A percentile compares a stretch with the other conserved stretches of the same genome.
Evolutionary conservation across 2,329 filamentous ascomycete genomes (phyloP).

Genomic region (Phaeosphaeria sp.): DNA sequence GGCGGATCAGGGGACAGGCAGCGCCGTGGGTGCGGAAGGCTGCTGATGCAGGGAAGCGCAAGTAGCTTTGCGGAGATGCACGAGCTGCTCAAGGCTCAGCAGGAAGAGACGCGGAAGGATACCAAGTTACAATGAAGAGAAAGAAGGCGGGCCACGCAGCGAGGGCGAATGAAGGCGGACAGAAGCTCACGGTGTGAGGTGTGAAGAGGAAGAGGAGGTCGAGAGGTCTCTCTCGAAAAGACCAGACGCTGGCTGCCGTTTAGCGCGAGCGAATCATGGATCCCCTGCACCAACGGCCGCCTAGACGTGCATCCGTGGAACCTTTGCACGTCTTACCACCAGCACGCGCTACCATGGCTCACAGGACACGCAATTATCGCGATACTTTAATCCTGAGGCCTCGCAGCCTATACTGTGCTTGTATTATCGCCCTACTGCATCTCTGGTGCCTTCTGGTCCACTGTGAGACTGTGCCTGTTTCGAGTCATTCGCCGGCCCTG

Average conservation of each 20-base stretch:
- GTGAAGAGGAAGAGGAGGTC: constrained; percentile 11
- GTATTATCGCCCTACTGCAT: not conserved
- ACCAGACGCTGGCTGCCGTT: constrained; percentile 10
- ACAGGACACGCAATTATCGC: not conserved
- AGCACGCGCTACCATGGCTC: constrained; percentile 1
- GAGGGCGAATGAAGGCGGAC: constrained; percentile 10
- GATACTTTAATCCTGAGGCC: not conserved
- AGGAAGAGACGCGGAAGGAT: constrained; percentile 31
- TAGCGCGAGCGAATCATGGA: constrained; percentile 19
- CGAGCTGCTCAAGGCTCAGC: constrained; percentile 12
- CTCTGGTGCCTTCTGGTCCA: not conserved
- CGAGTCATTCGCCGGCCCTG: constrained; percentile 9
- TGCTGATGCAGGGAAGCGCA: constrained; percentile 24
- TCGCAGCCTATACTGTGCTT: not conserved
- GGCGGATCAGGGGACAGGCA: constrained; percentile 19
- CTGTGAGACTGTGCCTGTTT: constrained; percentile 18
- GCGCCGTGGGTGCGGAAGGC: constrained; percentile 11
- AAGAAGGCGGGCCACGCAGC: constrained; percentile 5
- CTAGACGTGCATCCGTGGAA: constrained; percentile 9
- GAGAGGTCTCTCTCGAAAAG: constrained; percentile 1
- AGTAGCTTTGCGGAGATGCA: constrained; percentile 11
- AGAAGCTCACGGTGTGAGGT: constrained; percentile 15
- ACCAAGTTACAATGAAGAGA: constrained; percentile 27
- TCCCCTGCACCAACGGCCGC: constrained; percentile 21
- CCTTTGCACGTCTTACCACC: not conserved